Conservation (phyloP, 2,329 filamentous ascomycete genomes). For the Aspergillus neotritici region DNA sequence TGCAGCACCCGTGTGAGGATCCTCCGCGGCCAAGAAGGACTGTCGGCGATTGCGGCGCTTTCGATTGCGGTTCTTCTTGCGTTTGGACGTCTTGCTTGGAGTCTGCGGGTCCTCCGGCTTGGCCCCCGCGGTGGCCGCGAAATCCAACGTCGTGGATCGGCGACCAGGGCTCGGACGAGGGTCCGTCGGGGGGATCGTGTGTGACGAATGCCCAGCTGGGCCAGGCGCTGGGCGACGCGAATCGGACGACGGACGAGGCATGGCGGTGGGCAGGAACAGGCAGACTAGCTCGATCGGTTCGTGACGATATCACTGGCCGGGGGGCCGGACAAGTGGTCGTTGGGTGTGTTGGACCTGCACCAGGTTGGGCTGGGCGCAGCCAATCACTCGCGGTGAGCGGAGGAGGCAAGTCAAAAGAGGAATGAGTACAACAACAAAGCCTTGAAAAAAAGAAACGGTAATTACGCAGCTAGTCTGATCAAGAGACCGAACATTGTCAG, state of each 20-base stretch:
- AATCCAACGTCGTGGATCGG: slow-evolving; percentile 4
- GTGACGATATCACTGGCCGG: too few species aligned
- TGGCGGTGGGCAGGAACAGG: slow-evolving; percentile 8
- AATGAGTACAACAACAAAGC: neutral
- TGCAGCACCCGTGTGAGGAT: slow-evolving; percentile 46
- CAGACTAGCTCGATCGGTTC: neutral
- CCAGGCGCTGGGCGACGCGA: slow-evolving; percentile 10
- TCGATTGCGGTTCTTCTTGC: slow-evolving; percentile 67
- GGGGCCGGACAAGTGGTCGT: neutral
- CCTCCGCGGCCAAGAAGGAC: slow-evolving; percentile 68
- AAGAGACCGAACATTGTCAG: slow-evolving; percentile 10
- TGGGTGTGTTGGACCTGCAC: neutral
- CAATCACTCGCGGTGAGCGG: too few species aligned
- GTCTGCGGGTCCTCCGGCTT: slow-evolving; percentile 16
- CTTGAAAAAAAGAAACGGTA: slow-evolving; percentile 1
- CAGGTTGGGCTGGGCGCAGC: too few species aligned
- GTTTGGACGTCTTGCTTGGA: slow-evolving; percentile 24
- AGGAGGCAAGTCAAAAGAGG: too few species aligned
- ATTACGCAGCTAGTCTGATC: slow-evolving; percentile 6
- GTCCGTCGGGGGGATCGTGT: slow-evolving; percentile 8
- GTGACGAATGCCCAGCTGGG: slow-evolving; percentile 1
- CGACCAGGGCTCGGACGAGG: slow-evolving; percentile 4
- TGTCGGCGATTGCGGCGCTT: slow-evolving; percentile 75
- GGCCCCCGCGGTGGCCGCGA: slow-evolving; percentile 14
- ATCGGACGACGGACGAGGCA: slow-evolving; percentile 14